Evolutionary conservation across 2,329 filamentous ascomycete genomes (phyloP).

Genomic region (Lasiodiplodia hormozganensis): DNA sequence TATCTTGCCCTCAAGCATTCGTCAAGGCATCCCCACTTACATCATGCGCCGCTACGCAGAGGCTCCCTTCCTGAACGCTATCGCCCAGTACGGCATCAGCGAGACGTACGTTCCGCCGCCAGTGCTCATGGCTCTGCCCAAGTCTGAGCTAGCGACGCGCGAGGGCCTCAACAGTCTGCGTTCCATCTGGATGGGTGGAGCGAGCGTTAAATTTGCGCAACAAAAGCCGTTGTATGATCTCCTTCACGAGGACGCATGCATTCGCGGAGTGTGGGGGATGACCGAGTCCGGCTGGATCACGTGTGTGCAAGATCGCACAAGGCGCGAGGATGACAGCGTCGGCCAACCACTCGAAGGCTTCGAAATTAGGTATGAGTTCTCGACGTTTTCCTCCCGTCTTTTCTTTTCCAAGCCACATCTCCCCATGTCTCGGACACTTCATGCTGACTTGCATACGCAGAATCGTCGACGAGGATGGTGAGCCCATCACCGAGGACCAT

Average conservation of each 20-base stretch:
- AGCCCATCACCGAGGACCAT: not conserved
- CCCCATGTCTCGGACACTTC: not conserved
- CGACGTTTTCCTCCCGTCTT: too few relatives aligned
- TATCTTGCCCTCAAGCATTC: conserved; percentile 55
- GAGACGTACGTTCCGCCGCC: conserved; percentile 58
- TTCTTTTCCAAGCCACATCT: conserved; percentile 8
- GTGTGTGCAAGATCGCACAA: conserved; percentile 25
- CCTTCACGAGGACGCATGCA: conserved; percentile 50
- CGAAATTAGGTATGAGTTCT: conserved; percentile 16
- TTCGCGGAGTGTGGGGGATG: conserved; percentile 62
- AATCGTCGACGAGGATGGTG: conserved; percentile 9
- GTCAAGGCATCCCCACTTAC: conserved; percentile 55
- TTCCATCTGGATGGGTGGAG: conserved; percentile 57
- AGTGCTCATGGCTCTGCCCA: conserved; percentile 43
- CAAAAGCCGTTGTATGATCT: conserved; percentile 49
- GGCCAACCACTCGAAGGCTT: conserved; percentile 24
- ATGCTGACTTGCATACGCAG: conserved; percentile 2
- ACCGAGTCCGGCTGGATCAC: conserved; percentile 58
- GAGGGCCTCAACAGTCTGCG: conserved; percentile 52
- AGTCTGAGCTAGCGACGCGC: conserved; percentile 39
- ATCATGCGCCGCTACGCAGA: conserved; percentile 56
- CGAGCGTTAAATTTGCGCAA: conserved; percentile 34
- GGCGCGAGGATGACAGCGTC: conserved; percentile 26
- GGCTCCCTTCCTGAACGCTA: conserved; percentile 48
- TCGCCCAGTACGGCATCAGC: conserved; percentile 54